Evolutionary conservation across 2,329 filamentous ascomycete genomes (phyloP).

Genomic region (Xylaria sp.): DNA sequence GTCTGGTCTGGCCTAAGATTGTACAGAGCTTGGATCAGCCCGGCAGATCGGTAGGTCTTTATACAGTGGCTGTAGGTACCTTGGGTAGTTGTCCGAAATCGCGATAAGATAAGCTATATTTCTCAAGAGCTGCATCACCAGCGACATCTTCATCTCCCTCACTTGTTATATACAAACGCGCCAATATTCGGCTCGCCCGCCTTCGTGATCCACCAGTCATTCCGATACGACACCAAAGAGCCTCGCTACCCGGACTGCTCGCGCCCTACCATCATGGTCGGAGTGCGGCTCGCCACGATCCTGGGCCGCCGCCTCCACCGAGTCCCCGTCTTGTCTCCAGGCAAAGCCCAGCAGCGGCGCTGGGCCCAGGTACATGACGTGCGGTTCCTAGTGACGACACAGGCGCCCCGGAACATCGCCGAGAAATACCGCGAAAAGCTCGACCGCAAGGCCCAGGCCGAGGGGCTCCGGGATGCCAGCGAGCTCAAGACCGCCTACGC

Average conservation of each 20-base stretch:
- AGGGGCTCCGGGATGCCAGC: conserved; percentile 72
- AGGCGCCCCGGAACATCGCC: conserved; percentile 67
- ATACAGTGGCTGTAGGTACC: too few relatives aligned
- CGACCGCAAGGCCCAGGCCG: conserved; percentile 75
- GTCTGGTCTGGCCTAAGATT: too few relatives aligned
- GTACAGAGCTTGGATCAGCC: too few relatives aligned
- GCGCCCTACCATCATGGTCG: conserved; percentile 12
- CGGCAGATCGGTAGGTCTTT: neutral
- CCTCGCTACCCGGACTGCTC: neutral
- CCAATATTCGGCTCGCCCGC: neutral
- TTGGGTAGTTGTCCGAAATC: neutral
- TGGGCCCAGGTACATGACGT: conserved; percentile 94
- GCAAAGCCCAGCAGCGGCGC: conserved; percentile 65
- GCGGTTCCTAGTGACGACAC: conserved; percentile 84
- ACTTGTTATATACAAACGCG: neutral
- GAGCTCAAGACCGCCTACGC: conserved; percentile 82
- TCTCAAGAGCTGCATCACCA: neutral
- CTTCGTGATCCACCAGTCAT: neutral
- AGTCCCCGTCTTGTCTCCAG: conserved; percentile 11
- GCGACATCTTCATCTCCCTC: neutral
- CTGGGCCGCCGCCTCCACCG: conserved; percentile 29
- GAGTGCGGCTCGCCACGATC: conserved; percentile 22
- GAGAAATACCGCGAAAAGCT: conserved; percentile 92
- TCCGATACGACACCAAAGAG: neutral
- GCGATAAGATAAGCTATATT: conserved; percentile 24